Evolutionary conservation across 2,329 filamentous ascomycete genomes (phyloP), one percentile per base, ranked within the genome.

Genomic region (Pseudogymnoascus destructans): DNA sequence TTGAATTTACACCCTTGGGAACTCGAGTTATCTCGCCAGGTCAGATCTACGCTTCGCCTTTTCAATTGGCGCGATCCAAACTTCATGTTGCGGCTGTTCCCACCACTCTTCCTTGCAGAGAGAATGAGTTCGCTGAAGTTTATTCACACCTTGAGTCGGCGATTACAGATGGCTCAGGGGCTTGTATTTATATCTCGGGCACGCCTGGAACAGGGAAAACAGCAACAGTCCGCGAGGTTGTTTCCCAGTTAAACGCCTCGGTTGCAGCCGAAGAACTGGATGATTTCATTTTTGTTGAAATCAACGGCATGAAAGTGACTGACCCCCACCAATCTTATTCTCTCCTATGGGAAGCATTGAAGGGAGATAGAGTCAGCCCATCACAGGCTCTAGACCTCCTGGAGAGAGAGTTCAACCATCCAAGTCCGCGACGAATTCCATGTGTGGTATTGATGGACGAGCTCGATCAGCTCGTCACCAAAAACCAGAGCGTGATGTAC

Each of bases 401-500:
- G 8, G 91, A 96, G 72, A 81, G 87, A 57, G 93, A 98, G 69
- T 98, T 98, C 69, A 92, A 83, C 59, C 85, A 91, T 60, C 93
- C 95, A 0, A 95, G 86, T 60, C 93, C 93, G 21, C 82, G 93
- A 56, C 81, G 93, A 61, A 89, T 95, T 5, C 93, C 95, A 1
- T 97, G 92, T 68, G 93, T 98, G 11, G 93, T 98, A 1, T 74
- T 98, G 56, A 98, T 98, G 93, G 93, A 98, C 67, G 93, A 98
- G 72, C 79, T 98, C 54, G 93, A 98, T 70, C 93, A 98, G 72
- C 80, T 98, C 6, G 95, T 98, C 4, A 98, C 93, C 10, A 93
- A 92, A 68, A 97, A 95, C 67, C 95, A 98, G 71, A 92, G 89
- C n/a, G 93, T 98, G 73, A 98, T 98, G 93, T 98, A 98, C 75